Evolutionary conservation across 2,329 filamentous ascomycete genomes (phyloP).

Genomic region (Grosmannia penicillata): DNA sequence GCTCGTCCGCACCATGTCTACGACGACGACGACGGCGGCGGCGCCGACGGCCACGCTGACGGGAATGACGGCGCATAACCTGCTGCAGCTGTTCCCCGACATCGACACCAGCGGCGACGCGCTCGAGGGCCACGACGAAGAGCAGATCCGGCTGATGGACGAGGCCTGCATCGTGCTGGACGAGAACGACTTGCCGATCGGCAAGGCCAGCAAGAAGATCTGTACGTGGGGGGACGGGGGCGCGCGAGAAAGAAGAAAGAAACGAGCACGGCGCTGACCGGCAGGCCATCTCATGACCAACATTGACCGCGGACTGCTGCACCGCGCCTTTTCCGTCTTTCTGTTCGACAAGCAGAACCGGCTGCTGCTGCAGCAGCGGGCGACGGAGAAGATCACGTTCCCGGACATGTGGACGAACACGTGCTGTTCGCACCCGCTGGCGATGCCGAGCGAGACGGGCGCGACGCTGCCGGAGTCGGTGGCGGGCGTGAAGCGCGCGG

Average conservation of each 20-base stretch:
- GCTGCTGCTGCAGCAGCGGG: conserved; percentile 87
- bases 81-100: conserved; percentile 80
- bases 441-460: conserved; percentile 83
- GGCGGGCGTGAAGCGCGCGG: conserved; percentile 77
- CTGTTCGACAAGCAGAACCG: conserved; percentile 91
- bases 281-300: conserved; percentile 96
- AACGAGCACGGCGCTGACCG: neutral
- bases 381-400: conserved; percentile 95
- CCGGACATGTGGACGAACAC: conserved; percentile 99
- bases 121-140: conserved; percentile 84
- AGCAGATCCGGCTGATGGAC: conserved; percentile 97
- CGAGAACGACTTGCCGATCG: conserved; percentile 82
- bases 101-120: conserved; percentile 57
- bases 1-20: conserved; percentile 6
- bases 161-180: conserved; percentile 97
- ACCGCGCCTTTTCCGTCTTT: conserved; percentile 96
- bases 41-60: conserved; percentile 30
- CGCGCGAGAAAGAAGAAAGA: neutral
- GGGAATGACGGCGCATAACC: conserved; percentile 69
- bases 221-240: conserved; percentile 43
- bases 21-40: conserved; percentile 19
- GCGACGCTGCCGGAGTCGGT: conserved; percentile 66
- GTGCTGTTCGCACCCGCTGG: conserved; percentile 93
- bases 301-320: conserved; percentile 87
- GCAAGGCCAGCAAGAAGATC: conserved; percentile 93